A percentile compares a stretch with the other conserved stretches of the same genome.
Evolutionary conservation across 169 alveolate species (phyloP).

Genomic region (Cryptosporidium xiaoi): DNA sequence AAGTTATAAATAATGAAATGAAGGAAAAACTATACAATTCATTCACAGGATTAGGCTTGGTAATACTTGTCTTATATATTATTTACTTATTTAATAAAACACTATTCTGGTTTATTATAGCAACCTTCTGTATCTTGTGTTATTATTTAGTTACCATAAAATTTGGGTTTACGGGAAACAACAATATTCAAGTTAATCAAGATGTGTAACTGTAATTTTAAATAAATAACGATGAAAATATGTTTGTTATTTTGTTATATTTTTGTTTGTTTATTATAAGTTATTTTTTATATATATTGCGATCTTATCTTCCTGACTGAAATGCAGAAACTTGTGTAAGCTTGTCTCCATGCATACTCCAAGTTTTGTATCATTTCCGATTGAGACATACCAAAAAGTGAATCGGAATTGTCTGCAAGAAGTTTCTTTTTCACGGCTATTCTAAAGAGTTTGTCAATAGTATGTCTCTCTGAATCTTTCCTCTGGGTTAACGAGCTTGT

Average conservation of each 20-base stretch:
- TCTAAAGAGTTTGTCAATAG: constrained; percentile 35
- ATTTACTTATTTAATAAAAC: constrained; percentile 21
- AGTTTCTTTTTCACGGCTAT: constrained; percentile 43
- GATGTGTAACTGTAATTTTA: neutral
- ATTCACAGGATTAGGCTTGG: constrained; percentile 12
- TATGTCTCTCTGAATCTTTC: neutral
- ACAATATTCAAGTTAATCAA: neutral
- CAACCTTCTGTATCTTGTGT: no score
- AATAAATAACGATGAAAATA: no score
- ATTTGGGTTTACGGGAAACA: neutral
- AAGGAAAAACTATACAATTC: constrained; percentile 24
- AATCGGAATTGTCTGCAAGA: constrained; percentile 53
- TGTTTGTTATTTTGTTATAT: neutral
- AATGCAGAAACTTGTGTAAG: constrained; percentile 29
- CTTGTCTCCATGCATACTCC: constrained; percentile 48
- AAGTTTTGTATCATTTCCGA: constrained; percentile 58
- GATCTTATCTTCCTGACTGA: constrained; percentile 48
- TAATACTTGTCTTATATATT: constrained; percentile 11
- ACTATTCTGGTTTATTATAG: constrained; percentile 43
- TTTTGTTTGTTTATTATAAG: neutral
- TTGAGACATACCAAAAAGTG: constrained; percentile 20
- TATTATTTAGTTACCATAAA: neutral
- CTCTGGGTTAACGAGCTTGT: neutral
- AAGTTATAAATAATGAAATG: neutral
- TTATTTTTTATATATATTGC: constrained; percentile 7